Evolutionary conservation across 768 basidiomycete genomes (phyloP), one percentile per base, ranked within the genome.

Genomic region (Tylopilus felleus): DNA sequence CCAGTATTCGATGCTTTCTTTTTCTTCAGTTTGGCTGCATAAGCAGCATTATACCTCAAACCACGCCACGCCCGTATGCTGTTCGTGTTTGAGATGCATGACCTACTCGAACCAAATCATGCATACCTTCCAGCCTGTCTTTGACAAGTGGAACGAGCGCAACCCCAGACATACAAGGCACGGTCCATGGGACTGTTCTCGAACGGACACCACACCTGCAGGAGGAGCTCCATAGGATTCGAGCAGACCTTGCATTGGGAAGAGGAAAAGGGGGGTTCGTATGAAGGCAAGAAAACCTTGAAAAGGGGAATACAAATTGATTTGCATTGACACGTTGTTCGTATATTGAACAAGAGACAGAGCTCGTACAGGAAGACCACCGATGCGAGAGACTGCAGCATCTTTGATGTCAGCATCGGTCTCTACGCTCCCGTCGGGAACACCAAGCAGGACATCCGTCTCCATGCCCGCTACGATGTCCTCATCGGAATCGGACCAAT

Each of bases 161-260:
- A 96, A 12, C 84, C 91, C 86, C 90, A 95, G 21, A 93, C 77
- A 61, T 93, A 94, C 44, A 94, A 72, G 4, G 85, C 88, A 49
- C 93, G 80, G 64, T 96, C 93, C 79, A 86, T 84, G 6, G 86
- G 81, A 61, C 90, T 94, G 35, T 85, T 76, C 64, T 93, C 88
- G 60, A 94, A 83, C 0, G 93, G 93, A 68, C 90, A 93, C 89
- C 90, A 94, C 63, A 96, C 78, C 65, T 95, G 92, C 12, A 90
- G 77, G 35, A 94, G 78, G 21, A 96, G 78, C 59, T 90, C 85
- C 90, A 88, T 93, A 0, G 86, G 81, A 19, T 75, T 70, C 10
- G 77, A 75, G 73, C 93, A 96, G 47, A 78, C 72, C 66, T 80
- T 82, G 80, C 93, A 95, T 47, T 77, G 73, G 7, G 85, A 86